These are phyloP conservation scores for Brettanomyces bruxellensis DNA, from an alignment of 805 yeast genomes.

Conservation along the genomic window DNA sequence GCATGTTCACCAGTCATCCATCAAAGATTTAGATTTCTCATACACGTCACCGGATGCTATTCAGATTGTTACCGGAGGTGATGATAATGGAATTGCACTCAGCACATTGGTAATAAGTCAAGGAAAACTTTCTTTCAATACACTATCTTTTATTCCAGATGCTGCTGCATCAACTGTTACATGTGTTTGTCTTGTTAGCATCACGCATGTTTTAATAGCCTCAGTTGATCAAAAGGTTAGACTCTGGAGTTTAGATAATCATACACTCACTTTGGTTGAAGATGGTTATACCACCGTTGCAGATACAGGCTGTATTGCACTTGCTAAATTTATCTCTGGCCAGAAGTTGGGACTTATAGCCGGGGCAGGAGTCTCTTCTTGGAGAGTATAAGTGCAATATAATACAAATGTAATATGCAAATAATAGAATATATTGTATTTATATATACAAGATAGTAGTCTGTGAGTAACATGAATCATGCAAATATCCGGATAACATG, in stretches of 20 bases:
- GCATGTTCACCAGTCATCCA: conserved; percentile 76
- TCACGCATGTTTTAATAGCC: conserved; percentile 39
- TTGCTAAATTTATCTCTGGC: conserved; percentile 21
- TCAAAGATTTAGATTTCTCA: conserved; percentile 46
- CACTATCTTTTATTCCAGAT: conserved; percentile 29
- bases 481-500: too few species aligned
- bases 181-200: conserved; percentile 32
- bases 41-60: conserved; percentile 3
- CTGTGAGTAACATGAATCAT: background rate
- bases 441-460: background rate
- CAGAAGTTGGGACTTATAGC: conserved; percentile 43
- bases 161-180: conserved; percentile 91
- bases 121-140: conserved; percentile 6
- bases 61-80: conserved; percentile 74
- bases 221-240: conserved; percentile 80
- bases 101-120: background rate
- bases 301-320: conserved; percentile 73
- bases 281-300: conserved; percentile 71
- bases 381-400: conserved; percentile 8
- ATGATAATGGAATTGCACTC: conserved; percentile 61
- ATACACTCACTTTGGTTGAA: conserved; percentile 23
- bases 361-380: conserved; percentile 62
- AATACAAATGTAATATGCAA: background rate
- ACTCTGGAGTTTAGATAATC: conserved; percentile 44
- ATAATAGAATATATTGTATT: conserved; percentile 1